phyloP scores from a whole-genome alignment of 768 basidiomycete species.

The Lyophyllum decastes region DNA sequence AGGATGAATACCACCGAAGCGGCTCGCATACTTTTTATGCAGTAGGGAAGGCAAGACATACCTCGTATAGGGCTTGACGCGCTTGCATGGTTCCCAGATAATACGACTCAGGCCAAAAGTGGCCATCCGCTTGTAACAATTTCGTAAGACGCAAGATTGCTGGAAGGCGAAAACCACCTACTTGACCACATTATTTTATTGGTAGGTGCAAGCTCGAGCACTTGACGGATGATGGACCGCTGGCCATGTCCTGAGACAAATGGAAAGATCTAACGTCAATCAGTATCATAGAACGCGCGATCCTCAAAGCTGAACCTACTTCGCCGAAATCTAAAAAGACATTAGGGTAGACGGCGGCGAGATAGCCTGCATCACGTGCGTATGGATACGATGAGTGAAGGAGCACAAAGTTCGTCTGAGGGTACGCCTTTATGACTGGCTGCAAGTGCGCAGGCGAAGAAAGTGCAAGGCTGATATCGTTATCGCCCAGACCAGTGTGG shows the following conservation, averaged over 20 bases:
- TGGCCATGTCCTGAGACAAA: constrained; percentile 66
- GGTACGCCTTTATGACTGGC: constrained; percentile 63
- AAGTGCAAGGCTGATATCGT: constrained; percentile 58
- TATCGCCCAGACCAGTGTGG: constrained; percentile 81
- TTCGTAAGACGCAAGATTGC: background rate
- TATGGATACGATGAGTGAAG: constrained; percentile 81
- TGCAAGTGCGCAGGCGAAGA: constrained; percentile 72
- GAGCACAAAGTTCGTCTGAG: constrained; percentile 62
- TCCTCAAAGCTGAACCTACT: constrained; percentile 35
- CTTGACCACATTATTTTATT: constrained; percentile 86
- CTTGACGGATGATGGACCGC: constrained; percentile 54
- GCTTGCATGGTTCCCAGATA: constrained; percentile 70
- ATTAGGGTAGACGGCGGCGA: constrained; percentile 69
- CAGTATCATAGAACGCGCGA: background rate
- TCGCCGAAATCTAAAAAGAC: constrained; percentile 83
- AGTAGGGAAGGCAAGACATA: constrained; percentile 23
- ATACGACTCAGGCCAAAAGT: constrained; percentile 79
- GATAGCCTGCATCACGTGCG: constrained; percentile 76
- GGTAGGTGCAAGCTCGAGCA: constrained; percentile 72
- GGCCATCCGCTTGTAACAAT: constrained; percentile 52
- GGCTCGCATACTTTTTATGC: background rate
- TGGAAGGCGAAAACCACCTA: constrained; percentile 30
- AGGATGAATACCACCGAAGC: background rate
- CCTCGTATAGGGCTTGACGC: constrained; percentile 60
- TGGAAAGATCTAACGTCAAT: constrained; percentile 56